Percentiles rank a stretch among this genome's conserved stretches.
Conservation (phyloP, 768 basidiomycete species). For the Lactarius indigo region DNA sequence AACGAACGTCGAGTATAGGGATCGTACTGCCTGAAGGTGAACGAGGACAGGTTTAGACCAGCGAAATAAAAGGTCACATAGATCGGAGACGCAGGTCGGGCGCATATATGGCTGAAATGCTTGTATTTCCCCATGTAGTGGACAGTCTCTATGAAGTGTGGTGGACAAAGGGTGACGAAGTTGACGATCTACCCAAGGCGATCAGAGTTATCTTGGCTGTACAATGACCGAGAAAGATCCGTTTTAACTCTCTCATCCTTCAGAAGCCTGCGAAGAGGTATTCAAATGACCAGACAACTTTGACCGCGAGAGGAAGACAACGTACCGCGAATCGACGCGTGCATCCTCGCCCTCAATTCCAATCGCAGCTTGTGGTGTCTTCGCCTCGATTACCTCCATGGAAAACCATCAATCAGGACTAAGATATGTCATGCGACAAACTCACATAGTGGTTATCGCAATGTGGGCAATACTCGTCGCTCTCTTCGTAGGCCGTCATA, state of each 20-base stretch:
- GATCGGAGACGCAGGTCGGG: too few species aligned
- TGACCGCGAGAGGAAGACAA: constrained; percentile 1
- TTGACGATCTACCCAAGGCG: constrained; percentile 34
- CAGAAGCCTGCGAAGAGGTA: constrained; percentile 58
- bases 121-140: not conserved
- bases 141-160: not conserved
- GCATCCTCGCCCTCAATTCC: constrained; percentile 92
- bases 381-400: constrained; percentile 85
- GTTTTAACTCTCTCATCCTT: constrained; percentile 79
- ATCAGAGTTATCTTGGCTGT: constrained; percentile 46
- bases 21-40: too few species aligned
- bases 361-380: constrained; percentile 80
- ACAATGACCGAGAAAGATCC: constrained; percentile 47
- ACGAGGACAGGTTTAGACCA: too few species aligned
- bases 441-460: constrained; percentile 98
- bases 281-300: constrained; percentile 1
- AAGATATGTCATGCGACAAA: constrained; percentile 16
- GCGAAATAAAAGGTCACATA: too few species aligned
- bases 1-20: too few species aligned
- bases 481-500: constrained; percentile 88
- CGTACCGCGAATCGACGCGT: constrained; percentile 80
- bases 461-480: constrained; percentile 97
- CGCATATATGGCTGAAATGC: too few species aligned
- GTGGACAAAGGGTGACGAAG: not conserved
- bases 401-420: not conserved